These are phyloP conservation scores for Leptodermis oblonga DNA, from an alignment of 257 asterid genomes.

Conservation along the genomic window DNA sequence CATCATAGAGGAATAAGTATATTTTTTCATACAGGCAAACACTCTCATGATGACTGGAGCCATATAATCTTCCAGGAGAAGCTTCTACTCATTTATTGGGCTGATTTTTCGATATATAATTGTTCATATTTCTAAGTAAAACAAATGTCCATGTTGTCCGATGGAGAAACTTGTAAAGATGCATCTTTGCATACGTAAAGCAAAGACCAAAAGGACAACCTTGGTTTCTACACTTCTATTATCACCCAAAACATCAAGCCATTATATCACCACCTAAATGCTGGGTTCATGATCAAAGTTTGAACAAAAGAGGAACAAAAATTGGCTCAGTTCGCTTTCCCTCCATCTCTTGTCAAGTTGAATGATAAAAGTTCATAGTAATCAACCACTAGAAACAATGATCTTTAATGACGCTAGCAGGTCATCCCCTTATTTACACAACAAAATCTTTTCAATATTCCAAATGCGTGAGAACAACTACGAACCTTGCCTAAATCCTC, in stretches of 20 bases:
- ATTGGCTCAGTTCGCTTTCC: background rate
- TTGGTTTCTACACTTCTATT: background rate
- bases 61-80: background rate
- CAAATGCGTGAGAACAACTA: background rate
- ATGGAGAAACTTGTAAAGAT: background rate
- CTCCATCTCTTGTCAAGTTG: background rate
- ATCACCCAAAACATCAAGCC: background rate
- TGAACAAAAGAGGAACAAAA: background rate
- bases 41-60: background rate
- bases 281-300: background rate
- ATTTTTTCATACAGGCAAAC: background rate
- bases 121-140: background rate
- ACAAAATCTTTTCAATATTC: background rate
- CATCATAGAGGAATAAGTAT: background rate
- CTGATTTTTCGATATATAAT: background rate
- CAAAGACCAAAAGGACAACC: background rate
- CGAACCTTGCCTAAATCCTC: background rate
- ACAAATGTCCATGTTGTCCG: background rate
- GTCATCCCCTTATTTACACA: background rate
- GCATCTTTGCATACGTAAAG: background rate
- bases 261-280: background rate
- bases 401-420: background rate
- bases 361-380: background rate
- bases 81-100: background rate
- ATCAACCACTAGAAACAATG: background rate